phyloP scores from a whole-genome alignment of 1,284 basidiomycete genomes.

The Phellopilus nigrolimitatus region DNA sequence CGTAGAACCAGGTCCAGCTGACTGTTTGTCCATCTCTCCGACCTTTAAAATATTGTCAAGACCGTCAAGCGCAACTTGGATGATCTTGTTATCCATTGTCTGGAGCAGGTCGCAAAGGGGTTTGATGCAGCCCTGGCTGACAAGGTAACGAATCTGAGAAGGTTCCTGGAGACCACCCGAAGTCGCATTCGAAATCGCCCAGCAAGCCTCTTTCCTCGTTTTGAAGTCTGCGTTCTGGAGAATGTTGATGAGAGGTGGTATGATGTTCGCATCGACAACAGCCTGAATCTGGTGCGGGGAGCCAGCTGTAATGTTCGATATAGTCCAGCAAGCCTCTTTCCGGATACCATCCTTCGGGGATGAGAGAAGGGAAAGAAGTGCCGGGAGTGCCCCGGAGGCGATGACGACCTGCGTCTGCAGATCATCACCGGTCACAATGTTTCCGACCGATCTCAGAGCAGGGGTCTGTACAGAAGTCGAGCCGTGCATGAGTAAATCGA shows the following conservation, averaged over 20 bases:
- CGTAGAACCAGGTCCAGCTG: conserved; percentile 75
- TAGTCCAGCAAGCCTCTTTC: conserved; percentile 99
- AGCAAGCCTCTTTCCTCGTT: conserved; percentile 99
- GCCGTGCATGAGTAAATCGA: conserved; percentile 95
- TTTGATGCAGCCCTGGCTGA: conserved; percentile 97
- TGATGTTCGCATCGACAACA: conserved; percentile 84
- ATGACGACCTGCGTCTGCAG: conserved; percentile 98
- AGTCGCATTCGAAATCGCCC: conserved; percentile 99
- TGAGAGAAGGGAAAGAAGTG: conserved; percentile 86
- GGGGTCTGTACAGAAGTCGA: conserved; percentile 99
- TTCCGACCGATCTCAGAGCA: conserved; percentile 94
- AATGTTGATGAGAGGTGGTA: conserved; percentile 98
- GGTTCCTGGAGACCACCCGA: conserved; percentile 97
- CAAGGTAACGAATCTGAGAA: conserved; percentile 96
- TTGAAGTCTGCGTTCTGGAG: conserved; percentile 98
- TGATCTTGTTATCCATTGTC: conserved; percentile 99
- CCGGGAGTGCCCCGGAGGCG: conserved; percentile 91
- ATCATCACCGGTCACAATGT: conserved; percentile 99
- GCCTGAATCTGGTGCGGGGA: conserved; percentile 95
- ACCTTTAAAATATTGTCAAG: conserved; percentile 99
- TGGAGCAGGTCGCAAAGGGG: conserved; percentile 94
- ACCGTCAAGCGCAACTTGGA: conserved; percentile 96
- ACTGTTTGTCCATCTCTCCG: conserved; percentile 92
- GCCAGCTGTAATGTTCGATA: conserved; percentile 98
- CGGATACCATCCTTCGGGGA: conserved; percentile 96